Evolutionary conservation across 2,329 filamentous ascomycete species (phyloP), one percentile per base, ranked within the genome.

Genomic region (Phyllachora maydis): DNA sequence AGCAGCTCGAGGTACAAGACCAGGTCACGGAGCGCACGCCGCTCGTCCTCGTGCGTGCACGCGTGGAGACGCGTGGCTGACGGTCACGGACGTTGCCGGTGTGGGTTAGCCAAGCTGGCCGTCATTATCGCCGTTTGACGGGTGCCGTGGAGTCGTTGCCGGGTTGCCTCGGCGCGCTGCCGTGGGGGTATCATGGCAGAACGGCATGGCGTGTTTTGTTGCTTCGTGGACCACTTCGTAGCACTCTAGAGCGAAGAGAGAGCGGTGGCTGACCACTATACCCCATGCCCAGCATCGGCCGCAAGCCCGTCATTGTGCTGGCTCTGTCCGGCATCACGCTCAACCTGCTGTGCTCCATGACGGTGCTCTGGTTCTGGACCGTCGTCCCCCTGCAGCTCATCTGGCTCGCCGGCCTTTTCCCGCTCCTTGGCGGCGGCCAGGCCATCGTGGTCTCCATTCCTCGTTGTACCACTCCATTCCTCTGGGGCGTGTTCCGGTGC

Each of bases 281-380:
- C n/a, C n/a, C n/a, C n/a, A n/a, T n/a, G n/a, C 6, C n/a, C 12
- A 20, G 19, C 6, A 20, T 20, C 6, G 19, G 19, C 6, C 19
- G 19, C n/a, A 20, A 20, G n/a, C n/a, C n/a, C n/a, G 19, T 20
- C 19, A 20, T 20, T 6, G 19, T 20, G 19, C 19, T 20, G n/a
- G 19, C 19, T 6, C 19, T 20, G 19, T 9, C 6, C n/a, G 19
- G 19, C 19, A 6, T 20, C n/a, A 11, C 19, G n/a, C 19, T 20
- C 6, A 20, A 20, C 19, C n/a, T 20, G 19, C 19, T 20, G n/a
- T 20, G 19, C n/a, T 9, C 19, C 6, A 20, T 20, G 19, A 11
- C 12, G 6, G 12, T 20, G 6, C 19, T 20, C 6, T 20, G 19
- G 19, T 20, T 20, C n/a, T 20, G 19, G 19, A 20, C 6, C 6